Conservation (phyloP, 2,329 filamentous ascomycete genomes). For the Calycina herbarum region DNA sequence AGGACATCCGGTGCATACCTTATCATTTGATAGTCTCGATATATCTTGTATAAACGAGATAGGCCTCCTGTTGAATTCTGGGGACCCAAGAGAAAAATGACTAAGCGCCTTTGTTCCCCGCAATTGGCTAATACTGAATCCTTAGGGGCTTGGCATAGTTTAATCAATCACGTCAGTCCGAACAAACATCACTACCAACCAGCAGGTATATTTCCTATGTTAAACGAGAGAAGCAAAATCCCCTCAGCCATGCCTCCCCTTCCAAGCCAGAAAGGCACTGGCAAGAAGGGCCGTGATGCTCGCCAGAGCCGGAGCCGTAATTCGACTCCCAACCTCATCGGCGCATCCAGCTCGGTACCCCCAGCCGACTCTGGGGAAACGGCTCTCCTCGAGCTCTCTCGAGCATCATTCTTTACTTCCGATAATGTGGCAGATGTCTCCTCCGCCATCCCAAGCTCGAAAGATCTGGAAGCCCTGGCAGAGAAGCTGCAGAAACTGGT, state of each 20-base stretch:
- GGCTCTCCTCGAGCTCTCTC: conserved; percentile 66
- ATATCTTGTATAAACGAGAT: too few species aligned
- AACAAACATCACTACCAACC: not conserved
- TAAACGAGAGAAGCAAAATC: not conserved
- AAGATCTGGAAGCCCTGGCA: conserved; percentile 62
- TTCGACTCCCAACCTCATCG: conserved; percentile 63
- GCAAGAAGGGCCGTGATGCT: conserved; percentile 65
- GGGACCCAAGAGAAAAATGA: too few species aligned
- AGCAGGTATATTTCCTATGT: not conserved
- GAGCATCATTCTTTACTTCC: conserved; percentile 60
- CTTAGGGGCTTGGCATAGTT: not conserved
- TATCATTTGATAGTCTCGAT: too few species aligned
- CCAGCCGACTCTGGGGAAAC: conserved; percentile 54
- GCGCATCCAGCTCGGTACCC: conserved; percentile 40
- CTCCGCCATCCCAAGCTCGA: conserved; percentile 62
- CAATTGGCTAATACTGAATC: not conserved
- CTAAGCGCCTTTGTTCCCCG: too few species aligned
- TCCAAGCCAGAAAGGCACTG: conserved; percentile 60
- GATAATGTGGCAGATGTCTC: conserved; percentile 69
- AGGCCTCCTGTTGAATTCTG: too few species aligned
- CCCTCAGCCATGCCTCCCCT: conserved; percentile 53
- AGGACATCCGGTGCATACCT: too few species aligned
- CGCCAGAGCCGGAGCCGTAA: conserved; percentile 72
- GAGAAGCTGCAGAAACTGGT: conserved; percentile 63
- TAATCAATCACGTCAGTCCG: not conserved